Evolutionary conservation across 2,329 filamentous ascomycete genomes (phyloP), one percentile per base, ranked within the genome.

Genomic region (Tolypocladium capitatum): DNA sequence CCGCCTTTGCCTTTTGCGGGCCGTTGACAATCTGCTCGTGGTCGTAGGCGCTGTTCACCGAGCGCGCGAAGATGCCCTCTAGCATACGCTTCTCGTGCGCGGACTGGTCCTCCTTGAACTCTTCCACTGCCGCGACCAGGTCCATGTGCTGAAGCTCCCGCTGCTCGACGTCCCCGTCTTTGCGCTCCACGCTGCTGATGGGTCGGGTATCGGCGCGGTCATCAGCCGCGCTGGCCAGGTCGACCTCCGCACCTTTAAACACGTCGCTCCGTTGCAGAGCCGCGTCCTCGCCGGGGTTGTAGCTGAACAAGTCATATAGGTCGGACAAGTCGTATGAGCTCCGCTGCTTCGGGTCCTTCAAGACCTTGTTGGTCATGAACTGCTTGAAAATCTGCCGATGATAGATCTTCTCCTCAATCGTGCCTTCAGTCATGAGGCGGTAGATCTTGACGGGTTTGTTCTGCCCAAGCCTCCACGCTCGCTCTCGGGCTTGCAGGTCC

Each of bases 371-470:
- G 4, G 89, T 92, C 52, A 98, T 74, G 60, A 97, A 96, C 57
- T 97, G 91, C 65, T 98, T 98, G 73, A 94, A 98, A 45, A 98
- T 92, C 60, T 98, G 92, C 16, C 94, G 84, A 64, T 98, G 91
- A 53, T 97, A 98, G 30, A 98, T 98, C 69, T 98, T 98, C 65
- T 98, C 92, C 61, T 98, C 92, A 24, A 98, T 98, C 0, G 94
- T 98, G 1, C 92, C 92, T 5, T 91, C 88, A 4, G 88, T 95
- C 86, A 98, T 94, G n/a, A 98, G 74, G 33, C 94, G 84, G 63
- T 96, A 98, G 21, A 98, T 95, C 5, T 88, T 90, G 28, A 98
- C 92, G 43, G 95, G 88, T 47, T 85, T 83, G 64, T 94, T 96
- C 68, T 98, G 92, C 0, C 92, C 92, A 2, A 98, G 70, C 49